Percentiles rank a stretch among this genome's conserved stretches.
These are phyloP conservation scores for Trichoderma atroviride DNA, from an alignment of 2,329 filamentous ascomycete species.

Conservation along the genomic window DNA sequence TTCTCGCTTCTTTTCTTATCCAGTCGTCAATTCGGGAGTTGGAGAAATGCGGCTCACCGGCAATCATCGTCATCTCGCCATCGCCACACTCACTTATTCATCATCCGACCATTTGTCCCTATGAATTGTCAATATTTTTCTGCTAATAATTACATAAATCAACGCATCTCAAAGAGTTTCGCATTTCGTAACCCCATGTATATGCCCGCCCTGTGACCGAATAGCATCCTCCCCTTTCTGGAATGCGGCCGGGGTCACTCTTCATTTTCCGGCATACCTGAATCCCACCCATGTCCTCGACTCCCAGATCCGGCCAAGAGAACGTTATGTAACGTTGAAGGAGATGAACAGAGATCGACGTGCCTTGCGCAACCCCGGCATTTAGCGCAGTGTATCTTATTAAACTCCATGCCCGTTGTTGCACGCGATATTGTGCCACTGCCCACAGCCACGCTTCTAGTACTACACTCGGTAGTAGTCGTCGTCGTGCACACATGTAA, in stretches of 20 bases:
- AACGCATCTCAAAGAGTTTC: neutral
- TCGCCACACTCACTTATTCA: neutral
- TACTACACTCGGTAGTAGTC: neutral
- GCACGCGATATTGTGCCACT: neutral
- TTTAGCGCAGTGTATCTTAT: neutral
- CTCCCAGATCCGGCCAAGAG: neutral
- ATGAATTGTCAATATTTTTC: neutral
- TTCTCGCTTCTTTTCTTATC: constrained; percentile 7
- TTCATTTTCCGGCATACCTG: constrained; percentile 21
- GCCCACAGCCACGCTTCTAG: constrained; percentile 4
- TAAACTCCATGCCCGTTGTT: constrained; percentile 1
- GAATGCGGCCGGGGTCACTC: constrained; percentile 12
- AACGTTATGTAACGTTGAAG: neutral
- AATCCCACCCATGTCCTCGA: neutral
- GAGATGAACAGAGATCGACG: neutral
- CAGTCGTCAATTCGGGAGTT: neutral
- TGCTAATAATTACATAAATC: neutral
- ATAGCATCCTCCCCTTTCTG: neutral
- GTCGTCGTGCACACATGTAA: neutral
- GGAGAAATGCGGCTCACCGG: neutral
- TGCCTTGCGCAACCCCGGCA: neutral
- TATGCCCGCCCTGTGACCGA: neutral
- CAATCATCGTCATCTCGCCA: neutral
- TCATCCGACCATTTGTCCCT: neutral
- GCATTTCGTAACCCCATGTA: neutral